phyloP scores from a whole-genome alignment of 2,329 filamentous ascomycete genomes.

The Erysiphe pulchra region DNA sequence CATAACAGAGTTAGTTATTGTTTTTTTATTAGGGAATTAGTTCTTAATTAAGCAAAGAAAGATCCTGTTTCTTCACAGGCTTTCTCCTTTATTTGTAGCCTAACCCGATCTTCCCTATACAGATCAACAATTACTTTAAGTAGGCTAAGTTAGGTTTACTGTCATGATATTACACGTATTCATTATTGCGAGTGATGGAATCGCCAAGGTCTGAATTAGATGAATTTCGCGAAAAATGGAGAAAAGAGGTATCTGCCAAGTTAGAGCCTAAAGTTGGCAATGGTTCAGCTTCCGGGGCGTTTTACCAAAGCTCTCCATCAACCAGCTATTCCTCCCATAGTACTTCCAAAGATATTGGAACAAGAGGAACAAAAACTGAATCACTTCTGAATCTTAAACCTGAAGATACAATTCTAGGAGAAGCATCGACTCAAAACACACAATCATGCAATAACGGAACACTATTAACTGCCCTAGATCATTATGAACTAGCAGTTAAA shows the following conservation, averaged over 20 bases:
- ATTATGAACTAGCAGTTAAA: constrained; percentile 79
- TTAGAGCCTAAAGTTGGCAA: constrained; percentile 4
- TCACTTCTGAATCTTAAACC: background rate
- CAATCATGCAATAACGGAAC: constrained; percentile 15
- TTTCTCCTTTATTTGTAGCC: too few species aligned
- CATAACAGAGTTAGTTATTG: too few species aligned
- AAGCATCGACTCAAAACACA: constrained; percentile 1
- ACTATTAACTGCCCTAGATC: constrained; percentile 59
- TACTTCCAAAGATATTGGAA: background rate
- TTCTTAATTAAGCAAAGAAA: too few species aligned
- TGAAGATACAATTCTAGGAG: background rate
- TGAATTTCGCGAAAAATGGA: constrained; percentile 67
- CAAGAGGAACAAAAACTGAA: constrained; percentile 3
- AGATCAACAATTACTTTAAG: too few species aligned
- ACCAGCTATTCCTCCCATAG: constrained; percentile 3
- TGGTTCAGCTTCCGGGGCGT: constrained; percentile 1
- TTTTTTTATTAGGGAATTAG: too few species aligned
- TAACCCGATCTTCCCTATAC: too few species aligned
- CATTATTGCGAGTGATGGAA: constrained; percentile 9
- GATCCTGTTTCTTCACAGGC: too few species aligned
- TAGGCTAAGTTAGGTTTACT: too few species aligned
- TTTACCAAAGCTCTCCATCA: constrained; percentile 3
- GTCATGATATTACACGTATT: too few species aligned
- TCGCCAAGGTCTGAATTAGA: constrained; percentile 47
- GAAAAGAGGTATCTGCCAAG: constrained; percentile 30